These are phyloP conservation scores for Apiospora sp. DNA, from an alignment of 2,329 filamentous ascomycete species.

Conservation along the genomic window DNA sequence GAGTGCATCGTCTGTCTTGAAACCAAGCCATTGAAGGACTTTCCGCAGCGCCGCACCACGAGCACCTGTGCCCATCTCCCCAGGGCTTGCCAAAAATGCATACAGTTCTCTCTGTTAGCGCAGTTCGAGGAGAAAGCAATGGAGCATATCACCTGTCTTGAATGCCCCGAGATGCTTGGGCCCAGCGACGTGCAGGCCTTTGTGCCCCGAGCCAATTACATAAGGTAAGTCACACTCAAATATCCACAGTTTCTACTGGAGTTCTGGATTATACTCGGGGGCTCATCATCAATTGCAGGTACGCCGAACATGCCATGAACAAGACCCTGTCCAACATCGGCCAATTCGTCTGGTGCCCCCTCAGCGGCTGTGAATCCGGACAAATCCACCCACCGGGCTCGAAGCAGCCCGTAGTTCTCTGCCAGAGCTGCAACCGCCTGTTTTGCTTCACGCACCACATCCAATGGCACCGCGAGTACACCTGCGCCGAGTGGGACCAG, in stretches of 20 bases:
- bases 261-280: too few species aligned
- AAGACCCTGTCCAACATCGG: constrained; percentile 49
- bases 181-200: neutral
- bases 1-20: neutral
- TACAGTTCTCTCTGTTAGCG: neutral
- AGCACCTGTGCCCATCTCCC: neutral
- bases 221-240: neutral
- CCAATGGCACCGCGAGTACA: constrained; percentile 51
- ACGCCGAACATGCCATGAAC: neutral
- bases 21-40: neutral
- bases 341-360: constrained; percentile 62
- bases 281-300: too few species aligned
- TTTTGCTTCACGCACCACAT: constrained; percentile 53
- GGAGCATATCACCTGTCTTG: neutral
- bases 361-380: constrained; percentile 55
- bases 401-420: constrained; percentile 51
- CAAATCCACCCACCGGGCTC: constrained; percentile 57
- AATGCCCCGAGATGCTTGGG: neutral
- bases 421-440: constrained; percentile 48
- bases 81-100: neutral
- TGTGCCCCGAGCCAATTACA: neutral
- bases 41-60: neutral
- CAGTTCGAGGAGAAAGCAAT: neutral
- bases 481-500: constrained; percentile 53
- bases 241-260: too few species aligned